Percentiles rank a stretch among this genome's conserved stretches.
phyloP scores from a whole-genome alignment of 2,329 filamentous ascomycete genomes.

The Malbranchea cinnamomea region DNA sequence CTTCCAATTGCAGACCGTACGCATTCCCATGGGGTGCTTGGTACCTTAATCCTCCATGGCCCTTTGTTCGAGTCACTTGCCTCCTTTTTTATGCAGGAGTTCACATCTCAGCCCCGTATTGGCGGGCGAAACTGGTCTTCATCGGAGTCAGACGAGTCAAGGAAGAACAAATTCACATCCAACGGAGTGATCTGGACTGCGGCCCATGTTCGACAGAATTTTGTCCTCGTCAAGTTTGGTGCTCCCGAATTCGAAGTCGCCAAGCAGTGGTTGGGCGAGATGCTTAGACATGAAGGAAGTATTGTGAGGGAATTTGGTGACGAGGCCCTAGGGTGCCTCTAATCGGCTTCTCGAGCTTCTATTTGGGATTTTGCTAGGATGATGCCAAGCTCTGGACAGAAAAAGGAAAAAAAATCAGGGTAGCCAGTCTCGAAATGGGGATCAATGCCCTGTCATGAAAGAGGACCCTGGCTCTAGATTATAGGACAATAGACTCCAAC shows the following conservation, averaged over 20 bases:
- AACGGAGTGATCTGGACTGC: conserved; percentile 64
- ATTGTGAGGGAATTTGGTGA: conserved; percentile 60
- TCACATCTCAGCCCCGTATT: conserved; percentile 61
- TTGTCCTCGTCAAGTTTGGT: conserved; percentile 83
- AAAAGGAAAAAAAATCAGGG: too few species aligned
- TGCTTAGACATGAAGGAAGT: conserved; percentile 62
- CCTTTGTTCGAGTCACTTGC: conserved; percentile 50
- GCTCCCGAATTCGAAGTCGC: conserved; percentile 68
- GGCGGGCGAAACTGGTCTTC: conserved; percentile 60
- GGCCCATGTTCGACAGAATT: conserved; percentile 57
- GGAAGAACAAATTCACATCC: conserved; percentile 38
- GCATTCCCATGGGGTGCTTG: conserved; percentile 61
- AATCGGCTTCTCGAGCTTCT: conserved; percentile 1
- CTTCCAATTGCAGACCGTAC: conserved; percentile 41
- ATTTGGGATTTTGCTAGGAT: too few species aligned
- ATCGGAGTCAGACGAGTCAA: too few species aligned
- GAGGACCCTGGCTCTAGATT: too few species aligned
- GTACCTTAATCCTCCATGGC: conserved; percentile 71
- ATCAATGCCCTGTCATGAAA: too few species aligned
- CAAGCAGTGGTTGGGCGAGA: conserved; percentile 60
- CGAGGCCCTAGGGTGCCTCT: conserved; percentile 61
- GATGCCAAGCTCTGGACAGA: too few species aligned
- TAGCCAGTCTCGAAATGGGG: too few species aligned
- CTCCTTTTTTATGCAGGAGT: conserved; percentile 65
- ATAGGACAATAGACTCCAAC: too few species aligned